Evolutionary conservation across 805 yeast genomes (phyloP).

Genomic region (Kluyveromyces nonfermentans): DNA sequence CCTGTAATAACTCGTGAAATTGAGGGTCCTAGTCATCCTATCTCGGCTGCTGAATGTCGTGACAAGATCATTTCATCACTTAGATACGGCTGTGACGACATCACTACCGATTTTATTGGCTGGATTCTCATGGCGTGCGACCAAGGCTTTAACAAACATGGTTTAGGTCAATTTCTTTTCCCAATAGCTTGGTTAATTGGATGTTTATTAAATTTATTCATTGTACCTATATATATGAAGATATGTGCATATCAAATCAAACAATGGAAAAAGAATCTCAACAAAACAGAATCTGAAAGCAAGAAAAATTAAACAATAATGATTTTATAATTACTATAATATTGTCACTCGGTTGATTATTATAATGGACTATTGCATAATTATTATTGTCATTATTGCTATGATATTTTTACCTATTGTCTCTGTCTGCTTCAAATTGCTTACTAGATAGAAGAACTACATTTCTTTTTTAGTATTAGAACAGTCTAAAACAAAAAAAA

Average conservation of each 20-base stretch:
- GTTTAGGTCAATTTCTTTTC: constrained; percentile 39
- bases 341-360: too few species aligned
- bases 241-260: constrained; percentile 44
- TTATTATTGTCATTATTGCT: too few species aligned
- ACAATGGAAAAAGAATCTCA: constrained; percentile 34
- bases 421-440: too few species aligned
- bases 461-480: not conserved
- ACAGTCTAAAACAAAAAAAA: not conserved
- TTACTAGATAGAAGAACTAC: not conserved
- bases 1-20: constrained; percentile 74
- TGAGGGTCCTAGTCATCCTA: constrained; percentile 77
- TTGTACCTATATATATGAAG: constrained; percentile 52
- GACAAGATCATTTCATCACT: constrained; percentile 46
- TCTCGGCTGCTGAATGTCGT: constrained; percentile 59
- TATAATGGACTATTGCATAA: too few species aligned
- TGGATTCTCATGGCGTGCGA: constrained; percentile 64
- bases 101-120: constrained; percentile 78
- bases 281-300: constrained; percentile 5
- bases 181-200: constrained; percentile 42
- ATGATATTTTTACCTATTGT: too few species aligned
- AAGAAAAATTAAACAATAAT: too few species aligned
- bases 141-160: constrained; percentile 57
- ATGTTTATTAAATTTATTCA: constrained; percentile 36
- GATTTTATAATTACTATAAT: too few species aligned
- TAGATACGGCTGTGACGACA: constrained; percentile 55